phyloP scores from a whole-genome alignment of 352 stramenopile genomes.

The Phytophthora melonis region DNA sequence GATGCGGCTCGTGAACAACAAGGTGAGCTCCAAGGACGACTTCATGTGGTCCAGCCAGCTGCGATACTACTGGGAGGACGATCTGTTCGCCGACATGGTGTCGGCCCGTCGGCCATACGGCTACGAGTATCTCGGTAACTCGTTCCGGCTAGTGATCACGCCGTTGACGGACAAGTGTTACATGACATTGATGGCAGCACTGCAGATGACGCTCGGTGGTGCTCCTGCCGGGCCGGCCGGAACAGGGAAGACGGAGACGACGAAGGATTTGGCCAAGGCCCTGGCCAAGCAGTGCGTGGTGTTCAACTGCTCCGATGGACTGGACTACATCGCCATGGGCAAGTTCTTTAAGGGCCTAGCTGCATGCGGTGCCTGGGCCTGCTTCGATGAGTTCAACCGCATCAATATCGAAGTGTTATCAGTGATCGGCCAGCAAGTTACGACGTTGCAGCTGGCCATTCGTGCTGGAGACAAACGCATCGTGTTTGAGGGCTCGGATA shows the following conservation, averaged over 20 bases:
- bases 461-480: slow-evolving; percentile 88
- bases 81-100: slow-evolving; percentile 93
- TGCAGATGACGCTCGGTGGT: slow-evolving; percentile 95
- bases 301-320: slow-evolving; percentile 95
- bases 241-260: slow-evolving; percentile 96
- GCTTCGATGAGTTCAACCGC: slow-evolving; percentile 97
- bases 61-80: slow-evolving; percentile 94
- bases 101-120: slow-evolving; percentile 91
- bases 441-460: slow-evolving; percentile 90
- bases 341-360: slow-evolving; percentile 95
- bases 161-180: slow-evolving; percentile 97
- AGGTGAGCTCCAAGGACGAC: slow-evolving; percentile 90
- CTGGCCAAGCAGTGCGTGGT: slow-evolving; percentile 96
- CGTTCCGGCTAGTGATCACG: slow-evolving; percentile 95
- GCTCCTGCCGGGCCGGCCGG: slow-evolving; percentile 93
- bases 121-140: slow-evolving; percentile 96
- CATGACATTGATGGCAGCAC: slow-evolving; percentile 94
- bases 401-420: slow-evolving; percentile 95
- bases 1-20: slow-evolving; percentile 82
- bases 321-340: slow-evolving; percentile 96
- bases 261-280: slow-evolving; percentile 94
- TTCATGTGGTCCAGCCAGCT: slow-evolving; percentile 96
- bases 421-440: slow-evolving; percentile 88
- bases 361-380: slow-evolving; percentile 94
- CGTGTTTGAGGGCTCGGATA: slow-evolving; percentile 95